Conservation (phyloP, 495 filamentous ascomycete species). For the Penicillium atrosanguineum region DNA sequence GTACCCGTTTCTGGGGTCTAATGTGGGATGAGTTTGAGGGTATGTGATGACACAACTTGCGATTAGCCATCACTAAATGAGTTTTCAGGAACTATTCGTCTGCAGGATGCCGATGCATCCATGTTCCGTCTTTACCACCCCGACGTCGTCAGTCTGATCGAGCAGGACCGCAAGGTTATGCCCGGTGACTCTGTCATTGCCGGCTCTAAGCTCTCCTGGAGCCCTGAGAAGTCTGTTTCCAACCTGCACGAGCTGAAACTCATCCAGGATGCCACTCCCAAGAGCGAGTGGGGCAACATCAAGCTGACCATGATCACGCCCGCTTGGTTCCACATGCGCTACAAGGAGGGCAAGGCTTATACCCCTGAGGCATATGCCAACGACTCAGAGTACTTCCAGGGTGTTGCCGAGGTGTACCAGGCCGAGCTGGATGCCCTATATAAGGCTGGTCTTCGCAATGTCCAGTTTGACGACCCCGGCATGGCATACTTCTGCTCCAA, state of each 20-base stretch:
- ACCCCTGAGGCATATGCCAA: constrained; percentile 53
- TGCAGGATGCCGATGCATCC: constrained; percentile 45
- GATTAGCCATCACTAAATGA: constrained; percentile 11
- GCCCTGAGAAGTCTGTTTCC: constrained; percentile 42
- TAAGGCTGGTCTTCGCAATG: constrained; percentile 59
- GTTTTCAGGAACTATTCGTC: constrained; percentile 32
- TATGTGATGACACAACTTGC: constrained; percentile 20
- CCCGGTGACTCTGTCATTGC: constrained; percentile 67
- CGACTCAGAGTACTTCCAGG: constrained; percentile 59
- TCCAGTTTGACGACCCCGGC: constrained; percentile 66
- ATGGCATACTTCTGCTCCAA: constrained; percentile 65
- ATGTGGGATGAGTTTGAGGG: constrained; percentile 70
- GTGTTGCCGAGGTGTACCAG: constrained; percentile 59
- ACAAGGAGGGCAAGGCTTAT: constrained; percentile 57
- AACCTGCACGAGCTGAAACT: constrained; percentile 59
- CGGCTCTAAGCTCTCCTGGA: constrained; percentile 59
- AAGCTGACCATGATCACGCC: constrained; percentile 65
- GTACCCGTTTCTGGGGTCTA: constrained; percentile 53
- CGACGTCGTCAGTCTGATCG: constrained; percentile 66
- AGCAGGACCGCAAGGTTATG: constrained; percentile 54
- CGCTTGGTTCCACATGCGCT: constrained; percentile 67
- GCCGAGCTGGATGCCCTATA: constrained; percentile 60
- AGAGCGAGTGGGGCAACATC: constrained; percentile 49
- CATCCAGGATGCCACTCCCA: constrained; percentile 48
- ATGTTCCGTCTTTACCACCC: constrained; percentile 70